Evolutionary conservation across 2,329 filamentous ascomycete species (phyloP).

Genomic region (Trematosphaeria pertusa): DNA sequence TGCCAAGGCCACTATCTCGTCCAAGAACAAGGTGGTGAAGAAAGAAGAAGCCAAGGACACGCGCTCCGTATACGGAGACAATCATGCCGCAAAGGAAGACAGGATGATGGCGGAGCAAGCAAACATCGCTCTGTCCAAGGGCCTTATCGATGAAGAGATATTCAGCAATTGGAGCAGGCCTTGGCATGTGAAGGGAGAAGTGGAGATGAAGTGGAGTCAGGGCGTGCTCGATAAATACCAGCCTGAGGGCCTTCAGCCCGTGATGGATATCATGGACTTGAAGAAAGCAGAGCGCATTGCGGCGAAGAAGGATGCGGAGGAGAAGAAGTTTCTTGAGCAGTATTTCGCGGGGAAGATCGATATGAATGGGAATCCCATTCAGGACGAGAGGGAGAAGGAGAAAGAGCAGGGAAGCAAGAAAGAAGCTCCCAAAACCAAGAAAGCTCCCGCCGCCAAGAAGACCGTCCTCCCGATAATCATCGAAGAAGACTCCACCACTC

Average conservation of each 20-base stretch:
- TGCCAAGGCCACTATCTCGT: neutral
- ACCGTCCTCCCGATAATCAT: neutral
- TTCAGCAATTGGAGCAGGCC: conserved; percentile 20
- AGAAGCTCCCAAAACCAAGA: neutral
- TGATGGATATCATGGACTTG: conserved; percentile 16
- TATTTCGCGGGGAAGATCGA: conserved; percentile 28
- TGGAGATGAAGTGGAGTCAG: conserved; percentile 17
- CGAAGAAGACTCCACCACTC: neutral
- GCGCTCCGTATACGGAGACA: conserved; percentile 26
- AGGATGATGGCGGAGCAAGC: conserved; percentile 22
- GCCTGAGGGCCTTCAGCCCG: conserved; percentile 11
- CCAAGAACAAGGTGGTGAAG: neutral
- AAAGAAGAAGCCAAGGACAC: neutral
- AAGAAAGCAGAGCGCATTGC: conserved; percentile 16
- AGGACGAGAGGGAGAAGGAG: neutral
- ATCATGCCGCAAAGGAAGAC: conserved; percentile 21
- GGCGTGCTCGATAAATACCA: conserved; percentile 20
- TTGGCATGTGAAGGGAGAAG: conserved; percentile 16
- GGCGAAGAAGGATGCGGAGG: conserved; percentile 18
- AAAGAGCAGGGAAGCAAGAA: neutral
- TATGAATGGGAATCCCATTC: conserved; percentile 17
- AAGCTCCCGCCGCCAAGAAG: conserved; percentile 1
- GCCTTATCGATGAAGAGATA: conserved; percentile 19
- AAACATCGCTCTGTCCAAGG: neutral
- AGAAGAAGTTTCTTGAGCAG: conserved; percentile 20